These are phyloP conservation scores for Yarrowia sp. DNA, from an alignment of 805 yeast genomes.

Conservation along the genomic window DNA sequence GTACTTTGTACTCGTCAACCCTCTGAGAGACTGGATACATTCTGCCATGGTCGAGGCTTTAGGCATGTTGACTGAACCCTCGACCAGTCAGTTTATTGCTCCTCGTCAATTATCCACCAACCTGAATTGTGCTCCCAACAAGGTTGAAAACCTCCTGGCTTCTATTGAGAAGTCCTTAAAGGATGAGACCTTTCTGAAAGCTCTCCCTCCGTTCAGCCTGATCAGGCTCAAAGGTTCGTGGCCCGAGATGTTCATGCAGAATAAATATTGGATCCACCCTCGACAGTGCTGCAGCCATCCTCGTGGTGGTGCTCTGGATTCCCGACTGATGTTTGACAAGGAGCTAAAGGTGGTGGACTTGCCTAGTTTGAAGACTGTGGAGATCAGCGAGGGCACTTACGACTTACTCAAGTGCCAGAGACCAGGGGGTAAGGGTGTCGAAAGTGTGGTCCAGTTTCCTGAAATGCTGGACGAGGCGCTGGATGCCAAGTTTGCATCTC, in stretches of 20 bases:
- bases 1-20: conserved; percentile 13
- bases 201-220: not conserved
- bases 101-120: not conserved
- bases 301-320: not conserved
- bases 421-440: not conserved
- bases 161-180: not conserved
- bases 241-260: not conserved
- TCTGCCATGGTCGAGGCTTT: not conserved
- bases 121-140: not conserved
- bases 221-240: not conserved
- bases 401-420: not conserved
- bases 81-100: not conserved
- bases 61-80: not conserved
- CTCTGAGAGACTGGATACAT: not conserved
- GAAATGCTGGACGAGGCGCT: not conserved
- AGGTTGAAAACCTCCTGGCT: not conserved
- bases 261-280: not conserved
- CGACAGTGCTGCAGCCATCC: not conserved
- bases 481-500: not conserved
- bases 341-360: not conserved
- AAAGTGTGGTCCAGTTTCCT: not conserved
- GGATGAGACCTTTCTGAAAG: not conserved
- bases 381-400: not conserved
- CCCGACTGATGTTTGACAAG: not conserved
- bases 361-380: not conserved